Evolutionary conservation across 768 basidiomycete species (phyloP), one percentile per base, ranked within the genome.

Genomic region (Pleurotus cornucopiae): DNA sequence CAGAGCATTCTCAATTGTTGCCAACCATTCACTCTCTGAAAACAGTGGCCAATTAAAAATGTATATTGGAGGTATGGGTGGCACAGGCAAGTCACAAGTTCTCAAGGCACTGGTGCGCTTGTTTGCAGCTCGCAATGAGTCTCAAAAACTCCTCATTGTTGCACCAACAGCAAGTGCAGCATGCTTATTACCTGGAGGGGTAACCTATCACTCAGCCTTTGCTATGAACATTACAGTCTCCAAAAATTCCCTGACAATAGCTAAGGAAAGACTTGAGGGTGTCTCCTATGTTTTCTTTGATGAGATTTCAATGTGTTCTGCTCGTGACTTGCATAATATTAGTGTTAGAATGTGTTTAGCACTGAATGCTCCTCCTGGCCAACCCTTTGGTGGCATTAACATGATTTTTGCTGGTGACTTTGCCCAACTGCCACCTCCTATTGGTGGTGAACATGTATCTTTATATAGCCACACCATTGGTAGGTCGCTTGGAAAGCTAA

Each of bases 301-400:
- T 65, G 74, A 77, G 55, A 64, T 76, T 0, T 76, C 73, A 0
- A 78, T 78, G 76, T 38, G 76, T 0, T 65, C 66, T 1, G 72
- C 70, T 43, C 16, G 48, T 14, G 66, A 68, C 23, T 37, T 75
- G 43, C 69, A 70, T 54, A 54, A 54, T 2, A 73, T 75, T 1
- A 64, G 64, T 58, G 57, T 60, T 2, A 60, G 58, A 13, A 58
- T 73, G 13, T 58, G 62, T 9, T 56, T 55, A 14, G 59, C 65
- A 3, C 59, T 62, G 18, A 57, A 62, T 14, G 1, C 30, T 6
- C 51, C 53, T 4, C 5, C 52, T 1, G 48, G 60, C 13, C 20
- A 43, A 4, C 61, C 70, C 11, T 74, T 74, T 62, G 73, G 71
- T 11, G 71, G 73, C 0, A 56, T 70, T 6, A 73, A 68, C 38